Evolutionary conservation across 495 filamentous ascomycete genomes (phyloP), one percentile per base, ranked within the genome.

Genomic region (Alectoria sarmentosa): DNA sequence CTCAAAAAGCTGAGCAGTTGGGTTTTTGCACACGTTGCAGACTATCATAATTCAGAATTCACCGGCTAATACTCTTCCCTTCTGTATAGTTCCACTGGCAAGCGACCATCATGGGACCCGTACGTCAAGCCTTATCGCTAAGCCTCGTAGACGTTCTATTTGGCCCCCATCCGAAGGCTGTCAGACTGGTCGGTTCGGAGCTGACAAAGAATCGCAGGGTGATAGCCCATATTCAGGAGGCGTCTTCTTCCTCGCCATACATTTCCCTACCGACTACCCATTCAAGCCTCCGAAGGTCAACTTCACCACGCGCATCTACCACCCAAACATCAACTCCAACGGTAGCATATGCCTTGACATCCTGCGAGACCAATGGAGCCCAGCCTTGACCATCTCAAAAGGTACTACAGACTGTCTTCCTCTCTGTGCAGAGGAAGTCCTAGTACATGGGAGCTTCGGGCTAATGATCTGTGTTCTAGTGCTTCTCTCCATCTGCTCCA

Each of bases 221-320:
- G 94, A 98, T 78, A 95, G 90, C 66, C 94, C 94, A 76, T 98
- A 98, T 83, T 90, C 91, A 23, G 90, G 91, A 72, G 94, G 94
- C 70, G 93, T 98, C 69, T 98, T 98, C 85, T 98, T 98, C 86
- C 83, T 98, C 61, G 85, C 88, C 65, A 98, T 98, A 72, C 90
- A 96, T 80, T 98, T 98, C 84, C 94, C 94, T 67, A 98, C 94
- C 81, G 94, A 98, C 83, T 98, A 98, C 78, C 94, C 94, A 7
- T 98, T 98, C 86, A 98, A 98, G 86, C 95, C 94, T 48, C 94
- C 94, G 62, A 98, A 98, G 85, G 94, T 98, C 79, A 97, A 97
- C 87, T 98, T 98, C 84, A 97, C 90, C 66, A 98, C 94, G 61
- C 87, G 94, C 72, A 98, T 98, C 83, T 98, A 98, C 76, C 94